Evolutionary conservation across 768 basidiomycete genomes (phyloP), one percentile per base, ranked within the genome.

Genomic region (Suillus occidentalis): DNA sequence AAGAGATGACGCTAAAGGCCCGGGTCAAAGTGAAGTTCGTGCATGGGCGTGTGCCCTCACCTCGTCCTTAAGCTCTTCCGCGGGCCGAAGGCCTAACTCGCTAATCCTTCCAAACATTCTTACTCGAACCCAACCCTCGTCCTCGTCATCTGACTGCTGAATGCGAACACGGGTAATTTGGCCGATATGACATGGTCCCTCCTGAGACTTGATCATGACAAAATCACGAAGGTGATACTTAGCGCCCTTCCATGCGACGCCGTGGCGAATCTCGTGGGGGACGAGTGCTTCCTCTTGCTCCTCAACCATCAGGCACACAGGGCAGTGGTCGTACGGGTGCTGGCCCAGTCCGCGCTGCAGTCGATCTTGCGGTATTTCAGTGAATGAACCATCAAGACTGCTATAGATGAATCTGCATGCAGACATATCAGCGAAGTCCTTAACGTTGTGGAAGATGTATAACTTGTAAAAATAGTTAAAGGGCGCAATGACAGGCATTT

Each of bases 171-270:
- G 58, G 28, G 28, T 13, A 65, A 91, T 79, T 43, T 85, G 84
- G 1, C 84, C 91, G 56, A 92, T 83, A 34, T 82, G 69, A 4
- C 84, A 87, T 1, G 86, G 84, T 0, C 87, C 87, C 1, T 78
- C 66, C 0, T 78, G 73, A 0, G 82, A 69, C 50, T 72, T 79
- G 70, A 87, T 83, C 6, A 87, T 76, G 6, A 86, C 84, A 66
- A 84, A 90, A 43, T 93, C 91, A 50, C 86, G 75, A 0, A 78
- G 58, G 62, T 94, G 92, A 66, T 87, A 92, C 0, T 74, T 75
- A 2, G 77, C 68, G 0, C 84, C 85, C 12, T 73, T 75, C 69
- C 79, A 86, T 0, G 78, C 73, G 31, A 90, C 64, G 0, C 85
- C 89, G 22, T 74, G 74, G 0, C 68, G 64, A n/a, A 83, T 68